Conservation (phyloP, 2,329 filamentous ascomycete genomes). For the Lachnellula occidentalis region DNA sequence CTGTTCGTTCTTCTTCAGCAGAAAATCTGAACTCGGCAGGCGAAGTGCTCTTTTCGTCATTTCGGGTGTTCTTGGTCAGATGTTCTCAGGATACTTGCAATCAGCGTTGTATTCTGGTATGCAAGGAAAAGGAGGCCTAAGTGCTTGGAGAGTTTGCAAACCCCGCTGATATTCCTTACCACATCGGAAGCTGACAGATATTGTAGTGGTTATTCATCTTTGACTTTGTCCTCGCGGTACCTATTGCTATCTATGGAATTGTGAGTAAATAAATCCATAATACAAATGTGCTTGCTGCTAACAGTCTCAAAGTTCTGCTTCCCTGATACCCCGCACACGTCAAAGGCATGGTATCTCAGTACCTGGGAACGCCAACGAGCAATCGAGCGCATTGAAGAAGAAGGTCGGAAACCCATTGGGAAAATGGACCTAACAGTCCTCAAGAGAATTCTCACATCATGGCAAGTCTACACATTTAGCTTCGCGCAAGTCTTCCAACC, state of each 20-base stretch:
- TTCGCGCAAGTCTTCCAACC: constrained; percentile 32
- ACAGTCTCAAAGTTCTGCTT: constrained; percentile 33
- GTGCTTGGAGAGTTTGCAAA: constrained; percentile 31
- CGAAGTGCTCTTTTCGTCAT: constrained; percentile 37
- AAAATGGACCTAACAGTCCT: constrained; percentile 44
- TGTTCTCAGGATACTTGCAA: constrained; percentile 40
- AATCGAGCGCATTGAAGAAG: constrained; percentile 36
- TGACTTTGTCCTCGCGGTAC: constrained; percentile 32
- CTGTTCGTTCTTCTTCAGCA: constrained; percentile 7
- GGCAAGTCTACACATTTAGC: constrained; percentile 53
- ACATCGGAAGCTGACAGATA: too few relatives aligned
- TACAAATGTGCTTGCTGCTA: too few relatives aligned
- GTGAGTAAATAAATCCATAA: constrained; percentile 33
- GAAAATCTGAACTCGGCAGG: constrained; percentile 36
- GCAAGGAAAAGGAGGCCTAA: constrained; percentile 32
- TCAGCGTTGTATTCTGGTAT: constrained; percentile 36
- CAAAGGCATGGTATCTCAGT: constrained; percentile 34
- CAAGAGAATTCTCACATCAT: constrained; percentile 49
- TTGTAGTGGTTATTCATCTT: constrained; percentile 39
- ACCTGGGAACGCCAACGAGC: constrained; percentile 35
- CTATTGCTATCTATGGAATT: constrained; percentile 32
- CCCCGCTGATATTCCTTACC: too few relatives aligned
- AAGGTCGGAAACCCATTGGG: constrained; percentile 36
- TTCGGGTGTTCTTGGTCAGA: constrained; percentile 31
- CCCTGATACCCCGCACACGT: constrained; percentile 36